Base-by-base conservation (phyloP, 2,329 filamentous ascomycete species). In the Colletotrichum higginsianum region DNA sequence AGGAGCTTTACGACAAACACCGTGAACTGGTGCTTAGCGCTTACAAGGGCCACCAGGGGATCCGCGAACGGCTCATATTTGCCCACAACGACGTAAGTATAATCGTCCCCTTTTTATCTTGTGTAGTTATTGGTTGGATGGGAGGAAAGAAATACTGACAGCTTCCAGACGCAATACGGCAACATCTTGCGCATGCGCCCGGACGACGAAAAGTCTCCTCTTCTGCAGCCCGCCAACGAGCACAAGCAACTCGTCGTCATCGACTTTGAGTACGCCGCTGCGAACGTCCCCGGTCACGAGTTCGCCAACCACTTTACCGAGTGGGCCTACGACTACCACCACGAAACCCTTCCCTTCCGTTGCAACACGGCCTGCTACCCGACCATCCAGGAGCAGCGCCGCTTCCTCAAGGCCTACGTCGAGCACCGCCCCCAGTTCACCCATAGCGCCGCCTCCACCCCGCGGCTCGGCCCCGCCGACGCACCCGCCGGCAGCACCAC, bases 281-380 rank as follows among this genome's bases (percentile, higher is more conserved):
- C 96, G 68, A 99, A 98, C 79, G 87, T 92, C 0, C 91, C 91
- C 0, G 96, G 95, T 1, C 86, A 94, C 18, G 96, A 99, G 81
- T 98, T 99, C 80, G 96, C 95, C 69, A 99, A 99, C 80, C 96
- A 99, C 82, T 99, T 99, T 82, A 93, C 94, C 1, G 96, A 99
- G 83, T 99, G 96, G 96, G 93, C 94, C 76, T 98, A 98, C 86
- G 96, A 99, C 82, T 99, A 99, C 82, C 95, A 98, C 79, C 91
- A 96, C 79, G 82, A 89, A 3, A 84, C 85, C 38, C 83, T 83
- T 42, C 85, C 94, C 0, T 90, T 90, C 84, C 89, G 86, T 35
- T 96, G 94, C 86, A 90, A 92, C 77, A 88, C 88, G 6, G 83
- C 84, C 64, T 82, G 84, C 64, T 99, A 98, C 81, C 96, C 96